Evolutionary conservation across 2,329 filamentous ascomycete genomes (phyloP), one percentile per base, ranked within the genome.

Genomic region (Lachnellula suecica): DNA sequence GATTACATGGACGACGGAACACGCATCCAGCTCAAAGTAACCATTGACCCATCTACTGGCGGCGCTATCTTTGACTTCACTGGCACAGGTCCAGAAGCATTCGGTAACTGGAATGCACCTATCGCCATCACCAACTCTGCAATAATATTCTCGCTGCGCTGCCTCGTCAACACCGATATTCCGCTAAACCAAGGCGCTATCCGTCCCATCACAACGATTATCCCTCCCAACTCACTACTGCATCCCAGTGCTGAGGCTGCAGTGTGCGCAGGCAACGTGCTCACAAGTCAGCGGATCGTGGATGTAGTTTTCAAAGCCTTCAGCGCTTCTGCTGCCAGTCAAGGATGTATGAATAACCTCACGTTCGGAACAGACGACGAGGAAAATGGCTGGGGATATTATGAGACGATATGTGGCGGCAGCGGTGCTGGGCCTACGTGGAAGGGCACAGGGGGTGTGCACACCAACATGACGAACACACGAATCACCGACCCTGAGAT

Each of bases 1-100:
- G 89, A 94, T 64, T 88, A 84, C 73, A 93, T 93, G 87, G 89
- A 94, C 59, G 89, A 93, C 60, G 89, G 89, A n/a, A 87, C 81
- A 4, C 87, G 88, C 0, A 91, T 93, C 62, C 74, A 78, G 38
- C 77, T 93, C 9, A 84, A 83, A 57, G 78, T 93, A 13, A 84
- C 81, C 2, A 93, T 93, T 58, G 81, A 91, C 59, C 78, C 79
- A 0, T 76, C 82, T 0, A 83, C 85, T 27, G 89, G 88, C 13
- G 84, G 87, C 52, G 89, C 89, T 0, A 72, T 86, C 0, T 93
- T 92, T 63, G 84, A 92, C 69, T 87, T 92, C 68, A 77, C 75
- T 0, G 88, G 88, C 22, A 92, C 88, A 0, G 88, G 88, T 0
- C 82, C 85, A 0, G 86, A 92, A 68, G 85, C 89, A 1, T 89